Conservation (phyloP, 805 yeast genomes). For the Saturnispora sekii region DNA sequence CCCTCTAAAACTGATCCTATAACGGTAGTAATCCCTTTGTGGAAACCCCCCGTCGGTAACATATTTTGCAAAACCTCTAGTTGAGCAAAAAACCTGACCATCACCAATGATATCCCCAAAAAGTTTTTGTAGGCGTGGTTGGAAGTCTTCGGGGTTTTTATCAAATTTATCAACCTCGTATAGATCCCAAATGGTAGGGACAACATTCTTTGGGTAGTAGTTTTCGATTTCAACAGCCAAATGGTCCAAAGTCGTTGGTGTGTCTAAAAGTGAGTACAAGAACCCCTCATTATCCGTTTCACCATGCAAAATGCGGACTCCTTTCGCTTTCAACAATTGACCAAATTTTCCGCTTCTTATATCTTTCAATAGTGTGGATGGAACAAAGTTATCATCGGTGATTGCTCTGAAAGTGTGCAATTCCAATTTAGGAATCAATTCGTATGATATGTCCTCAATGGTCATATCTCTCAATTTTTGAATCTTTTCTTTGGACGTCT, state of each 20-base stretch:
- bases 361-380: constrained; percentile 24
- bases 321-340: constrained; percentile 2
- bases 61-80: constrained; percentile 27
- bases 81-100: constrained; percentile 31
- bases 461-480: constrained; percentile 6
- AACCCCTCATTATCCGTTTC: constrained; percentile 10
- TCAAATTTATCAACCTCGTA: constrained; percentile 14
- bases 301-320: constrained; percentile 8
- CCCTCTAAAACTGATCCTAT: constrained; percentile 24
- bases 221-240: constrained; percentile 26
- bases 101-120: constrained; percentile 31
- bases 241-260: constrained; percentile 15
- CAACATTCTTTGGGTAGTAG: constrained; percentile 27
- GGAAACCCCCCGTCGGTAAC: constrained; percentile 23
- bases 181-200: constrained; percentile 14
- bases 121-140: constrained; percentile 12
- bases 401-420: constrained; percentile 28
- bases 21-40: constrained; percentile 20
- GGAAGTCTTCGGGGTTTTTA: constrained; percentile 11
- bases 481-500: constrained; percentile 10
- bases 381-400: constrained; percentile 30
- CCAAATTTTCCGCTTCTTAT: constrained; percentile 19
- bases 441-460: constrained; percentile 6
- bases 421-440: constrained; percentile 8
- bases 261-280: constrained; percentile 5